These are phyloP conservation scores for Withania somnifera DNA, from an alignment of 305 asterid genomes.

Conservation along the genomic window DNA sequence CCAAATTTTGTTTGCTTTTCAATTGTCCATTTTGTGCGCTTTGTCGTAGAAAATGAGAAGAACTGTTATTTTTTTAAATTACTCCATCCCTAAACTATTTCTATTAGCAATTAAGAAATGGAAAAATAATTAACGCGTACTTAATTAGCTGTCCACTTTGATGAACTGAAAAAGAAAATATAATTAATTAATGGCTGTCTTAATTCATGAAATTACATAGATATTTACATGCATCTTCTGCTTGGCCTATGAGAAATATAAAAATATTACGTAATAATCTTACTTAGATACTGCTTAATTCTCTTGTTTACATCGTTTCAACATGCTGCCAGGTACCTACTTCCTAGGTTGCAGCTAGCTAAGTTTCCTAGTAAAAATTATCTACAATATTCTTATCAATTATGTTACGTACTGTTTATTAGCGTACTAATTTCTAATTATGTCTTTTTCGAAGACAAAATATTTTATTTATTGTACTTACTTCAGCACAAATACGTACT, in stretches of 20 bases:
- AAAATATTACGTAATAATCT: background rate
- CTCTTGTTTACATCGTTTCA: slow-evolving; percentile 10
- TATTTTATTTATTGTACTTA: background rate
- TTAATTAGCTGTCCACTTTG: background rate
- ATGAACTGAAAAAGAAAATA: background rate
- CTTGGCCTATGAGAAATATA: background rate
- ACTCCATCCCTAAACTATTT: background rate
- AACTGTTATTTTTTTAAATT: background rate
- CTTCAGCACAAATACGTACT: background rate
- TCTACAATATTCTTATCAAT: background rate
- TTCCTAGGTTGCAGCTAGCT: background rate
- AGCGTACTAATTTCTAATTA: no score
- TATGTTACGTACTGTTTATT: background rate
- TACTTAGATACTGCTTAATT: background rate
- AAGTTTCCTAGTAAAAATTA: background rate
- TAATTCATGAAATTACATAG: slow-evolving; percentile 5
- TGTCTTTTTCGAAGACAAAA: background rate
- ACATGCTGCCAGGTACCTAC: background rate
- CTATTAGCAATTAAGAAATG: background rate
- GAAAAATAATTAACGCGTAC: background rate
- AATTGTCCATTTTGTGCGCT: background rate
- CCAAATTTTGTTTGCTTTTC: background rate
- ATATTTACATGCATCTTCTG: slow-evolving; percentile 1
- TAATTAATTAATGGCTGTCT: background rate
- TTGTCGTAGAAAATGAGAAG: background rate